Evolutionary conservation across 2,329 filamentous ascomycete species (phyloP).

Genomic region (Ophiostoma himal-ulmi): DNA sequence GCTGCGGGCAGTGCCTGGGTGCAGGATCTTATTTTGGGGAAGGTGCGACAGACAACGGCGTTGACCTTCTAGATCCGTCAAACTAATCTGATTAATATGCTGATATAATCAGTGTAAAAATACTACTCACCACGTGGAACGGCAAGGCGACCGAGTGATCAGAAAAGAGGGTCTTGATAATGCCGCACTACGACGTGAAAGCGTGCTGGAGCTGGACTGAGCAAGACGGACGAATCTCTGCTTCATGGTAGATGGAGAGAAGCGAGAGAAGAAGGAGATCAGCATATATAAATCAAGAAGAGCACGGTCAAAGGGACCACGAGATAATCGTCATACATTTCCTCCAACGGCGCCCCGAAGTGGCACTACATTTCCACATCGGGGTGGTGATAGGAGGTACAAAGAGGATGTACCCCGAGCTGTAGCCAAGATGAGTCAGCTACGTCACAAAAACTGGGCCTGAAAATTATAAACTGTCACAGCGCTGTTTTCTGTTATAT

Average conservation of each 20-base stretch:
- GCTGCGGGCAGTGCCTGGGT: background rate
- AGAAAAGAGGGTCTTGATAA: conserved; percentile 21
- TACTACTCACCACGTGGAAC: conserved; percentile 20
- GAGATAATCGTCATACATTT: background rate
- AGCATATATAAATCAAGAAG: background rate
- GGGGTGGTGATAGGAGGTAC: conserved; percentile 9
- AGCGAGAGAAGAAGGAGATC: background rate
- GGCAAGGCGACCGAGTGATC: background rate
- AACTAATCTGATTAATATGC: background rate
- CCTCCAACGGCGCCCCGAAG: background rate
- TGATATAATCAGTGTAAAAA: background rate
- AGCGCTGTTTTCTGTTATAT: too few relatives aligned
- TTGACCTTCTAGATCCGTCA: background rate
- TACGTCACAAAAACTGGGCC: background rate
- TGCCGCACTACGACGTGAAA: conserved; percentile 20
- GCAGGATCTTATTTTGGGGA: background rate
- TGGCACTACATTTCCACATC: background rate
- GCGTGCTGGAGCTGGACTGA: conserved; percentile 8
- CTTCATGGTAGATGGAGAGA: conserved; percentile 9
- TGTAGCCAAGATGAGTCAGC: background rate
- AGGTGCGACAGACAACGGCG: conserved; percentile 1
- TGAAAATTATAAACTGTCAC: too few relatives aligned
- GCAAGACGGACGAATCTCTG: background rate
- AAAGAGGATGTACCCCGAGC: background rate
- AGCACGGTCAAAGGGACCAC: background rate